These are phyloP conservation scores for Collybia sp. DNA, from an alignment of 768 basidiomycete species.

Conservation along the genomic window DNA sequence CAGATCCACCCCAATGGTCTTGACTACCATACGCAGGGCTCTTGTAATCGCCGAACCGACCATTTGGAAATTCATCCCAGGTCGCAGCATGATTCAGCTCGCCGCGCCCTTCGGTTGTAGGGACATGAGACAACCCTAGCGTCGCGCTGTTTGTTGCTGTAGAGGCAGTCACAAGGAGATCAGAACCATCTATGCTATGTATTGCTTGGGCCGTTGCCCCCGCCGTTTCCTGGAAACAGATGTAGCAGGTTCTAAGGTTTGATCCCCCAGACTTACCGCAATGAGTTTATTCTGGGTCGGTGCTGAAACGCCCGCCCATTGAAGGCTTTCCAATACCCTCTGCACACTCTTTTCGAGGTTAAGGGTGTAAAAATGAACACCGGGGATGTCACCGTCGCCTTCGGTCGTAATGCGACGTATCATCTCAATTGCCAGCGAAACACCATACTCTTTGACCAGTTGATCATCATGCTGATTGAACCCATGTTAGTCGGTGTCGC, in stretches of 20 bases:
- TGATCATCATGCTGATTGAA: constrained; percentile 79
- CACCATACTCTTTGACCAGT: constrained; percentile 92
- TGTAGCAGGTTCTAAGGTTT: constrained; percentile 4
- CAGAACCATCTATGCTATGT: constrained; percentile 20
- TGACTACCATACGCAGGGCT: constrained; percentile 91
- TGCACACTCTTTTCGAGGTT: constrained; percentile 96
- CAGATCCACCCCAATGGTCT: constrained; percentile 73
- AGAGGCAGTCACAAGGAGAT: constrained; percentile 56
- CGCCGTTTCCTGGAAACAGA: constrained; percentile 32
- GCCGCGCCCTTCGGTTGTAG: constrained; percentile 53
- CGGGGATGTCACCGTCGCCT: constrained; percentile 49
- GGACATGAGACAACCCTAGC: constrained; percentile 43
- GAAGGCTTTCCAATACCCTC: constrained; percentile 73
- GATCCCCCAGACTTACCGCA: constrained; percentile 32
- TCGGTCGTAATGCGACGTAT: constrained; percentile 54
- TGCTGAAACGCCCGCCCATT: constrained; percentile 57
- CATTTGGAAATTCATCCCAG: constrained; percentile 98
- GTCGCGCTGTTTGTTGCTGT: constrained; percentile 63
- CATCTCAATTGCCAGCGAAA: constrained; percentile 78
- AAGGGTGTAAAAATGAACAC: constrained; percentile 93
- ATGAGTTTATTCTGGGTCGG: constrained; percentile 60
- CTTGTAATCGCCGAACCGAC: constrained; percentile 95
- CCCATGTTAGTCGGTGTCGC: not conserved
- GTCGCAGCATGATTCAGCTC: constrained; percentile 73
- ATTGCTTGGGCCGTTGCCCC: constrained; percentile 22